A percentile compares a stretch with the other conserved stretches of the same genome.
Conservation (phyloP, 345 rosid genomes). For the Populus davidiana region DNA sequence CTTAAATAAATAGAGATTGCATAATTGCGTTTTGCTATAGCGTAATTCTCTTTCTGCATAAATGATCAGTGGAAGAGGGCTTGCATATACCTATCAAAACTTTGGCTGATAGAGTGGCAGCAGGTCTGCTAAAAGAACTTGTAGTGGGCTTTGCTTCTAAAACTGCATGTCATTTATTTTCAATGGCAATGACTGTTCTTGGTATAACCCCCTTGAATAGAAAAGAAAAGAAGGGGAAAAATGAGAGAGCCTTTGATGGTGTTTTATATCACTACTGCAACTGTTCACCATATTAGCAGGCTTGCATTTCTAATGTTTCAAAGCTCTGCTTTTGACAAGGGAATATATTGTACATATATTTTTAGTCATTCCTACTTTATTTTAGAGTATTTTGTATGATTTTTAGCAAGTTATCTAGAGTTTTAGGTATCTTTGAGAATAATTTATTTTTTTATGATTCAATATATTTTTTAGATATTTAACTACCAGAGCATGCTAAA, state of each 20-base stretch:
- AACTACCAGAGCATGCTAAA: too few relatives aligned
- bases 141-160: constrained; percentile 81
- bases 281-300: neutral
- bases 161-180: constrained; percentile 47
- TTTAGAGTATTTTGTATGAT: too few relatives aligned
- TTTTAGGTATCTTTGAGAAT: too few relatives aligned
- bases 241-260: neutral
- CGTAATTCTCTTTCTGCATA: constrained; percentile 9
- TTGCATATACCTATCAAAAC: constrained; percentile 85
- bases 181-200: neutral
- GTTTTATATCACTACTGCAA: neutral
- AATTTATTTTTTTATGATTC: too few relatives aligned
- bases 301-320: neutral
- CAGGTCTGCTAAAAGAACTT: constrained; percentile 89
- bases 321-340: neutral
- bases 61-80: constrained; percentile 86
- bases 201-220: neutral
- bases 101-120: constrained; percentile 95
- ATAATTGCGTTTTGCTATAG: neutral
- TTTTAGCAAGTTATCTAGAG: too few relatives aligned
- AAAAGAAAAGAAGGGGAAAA: neutral
- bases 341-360: neutral
- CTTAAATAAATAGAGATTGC: neutral
- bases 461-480: too few relatives aligned
- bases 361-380: too few relatives aligned